A percentile compares a stretch with the other conserved stretches of the same genome.
phyloP scores from a whole-genome alignment of 352 stramenopile species.

The Pythium brassicae region DNA sequence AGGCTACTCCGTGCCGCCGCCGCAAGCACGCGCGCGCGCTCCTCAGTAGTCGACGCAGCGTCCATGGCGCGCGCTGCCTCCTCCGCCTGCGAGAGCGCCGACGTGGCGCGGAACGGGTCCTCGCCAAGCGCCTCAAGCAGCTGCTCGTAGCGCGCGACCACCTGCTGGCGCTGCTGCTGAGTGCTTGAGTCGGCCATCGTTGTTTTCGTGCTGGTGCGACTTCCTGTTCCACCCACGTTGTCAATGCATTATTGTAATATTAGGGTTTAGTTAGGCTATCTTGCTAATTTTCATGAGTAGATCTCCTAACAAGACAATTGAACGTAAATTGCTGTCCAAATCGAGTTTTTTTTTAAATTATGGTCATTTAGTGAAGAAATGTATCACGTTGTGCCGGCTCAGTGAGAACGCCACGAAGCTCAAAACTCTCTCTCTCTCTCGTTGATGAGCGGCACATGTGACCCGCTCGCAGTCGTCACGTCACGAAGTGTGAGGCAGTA shows the following conservation, averaged over 20 bases:
- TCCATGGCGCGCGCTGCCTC: constrained; percentile 27
- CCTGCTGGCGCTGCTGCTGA: constrained; percentile 3
- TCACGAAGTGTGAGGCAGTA: not conserved
- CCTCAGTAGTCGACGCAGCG: constrained; percentile 15
- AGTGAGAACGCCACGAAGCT: too few relatives aligned
- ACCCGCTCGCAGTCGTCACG: not conserved
- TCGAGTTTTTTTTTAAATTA: too few relatives aligned
- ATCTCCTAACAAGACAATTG: not conserved
- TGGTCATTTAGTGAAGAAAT: too few relatives aligned
- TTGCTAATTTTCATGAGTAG: not conserved
- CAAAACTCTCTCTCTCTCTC: too few relatives aligned
- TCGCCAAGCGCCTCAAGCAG: constrained; percentile 58
- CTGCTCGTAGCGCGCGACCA: constrained; percentile 48
- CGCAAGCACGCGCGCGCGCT: constrained; percentile 36
- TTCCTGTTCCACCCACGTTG: not conserved
- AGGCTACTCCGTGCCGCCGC: constrained; percentile 50
- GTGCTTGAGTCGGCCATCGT: not conserved
- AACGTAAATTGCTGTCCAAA: too few relatives aligned
- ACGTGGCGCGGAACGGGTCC: constrained; percentile 35
- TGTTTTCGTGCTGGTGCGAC: not conserved
- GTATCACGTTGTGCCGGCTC: too few relatives aligned
- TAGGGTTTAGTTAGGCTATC: not conserved
- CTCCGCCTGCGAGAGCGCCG: constrained; percentile 29
- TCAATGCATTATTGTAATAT: not conserved
- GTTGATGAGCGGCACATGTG: too few relatives aligned